A percentile compares a stretch with the other conserved stretches of the same genome.
Conservation (phyloP, 1,284 basidiomycete genomes). For the Taiwanofungus camphoratus region DNA sequence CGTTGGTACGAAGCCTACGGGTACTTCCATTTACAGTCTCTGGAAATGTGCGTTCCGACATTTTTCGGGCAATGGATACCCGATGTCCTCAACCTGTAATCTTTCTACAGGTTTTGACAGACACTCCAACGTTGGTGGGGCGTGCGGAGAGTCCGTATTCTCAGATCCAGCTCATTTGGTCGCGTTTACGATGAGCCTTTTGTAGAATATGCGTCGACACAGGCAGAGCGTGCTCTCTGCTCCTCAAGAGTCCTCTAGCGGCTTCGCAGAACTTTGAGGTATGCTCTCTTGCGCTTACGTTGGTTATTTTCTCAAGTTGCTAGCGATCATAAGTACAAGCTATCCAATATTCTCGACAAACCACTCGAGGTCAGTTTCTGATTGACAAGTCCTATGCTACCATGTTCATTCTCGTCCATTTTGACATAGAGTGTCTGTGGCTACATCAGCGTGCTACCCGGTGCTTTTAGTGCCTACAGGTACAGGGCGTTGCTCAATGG, state of each 20-base stretch:
- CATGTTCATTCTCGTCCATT: too few relatives aligned
- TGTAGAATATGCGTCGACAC: constrained; percentile 79
- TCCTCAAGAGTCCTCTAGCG: constrained; percentile 83
- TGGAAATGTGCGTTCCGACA: constrained; percentile 68
- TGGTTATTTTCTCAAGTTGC: not conserved
- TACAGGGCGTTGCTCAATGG: constrained; percentile 83
- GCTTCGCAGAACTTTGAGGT: constrained; percentile 90
- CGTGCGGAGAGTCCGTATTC: constrained; percentile 80
- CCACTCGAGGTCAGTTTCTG: constrained; percentile 64
- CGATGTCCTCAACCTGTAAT: constrained; percentile 4
- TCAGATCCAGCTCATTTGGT: too few relatives aligned
- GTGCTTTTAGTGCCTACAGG: constrained; percentile 90
- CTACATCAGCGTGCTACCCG: constrained; percentile 85
- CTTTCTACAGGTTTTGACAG: constrained; percentile 72
- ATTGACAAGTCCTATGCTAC: too few relatives aligned
- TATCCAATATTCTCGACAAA: constrained; percentile 92
- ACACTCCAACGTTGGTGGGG: constrained; percentile 87
- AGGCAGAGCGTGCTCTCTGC: constrained; percentile 71
- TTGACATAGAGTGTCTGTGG: constrained; percentile 72
- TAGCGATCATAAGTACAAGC: constrained; percentile 61
- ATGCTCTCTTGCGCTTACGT: constrained; percentile 5
- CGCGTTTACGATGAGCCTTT: too few relatives aligned
- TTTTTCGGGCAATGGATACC: not conserved
- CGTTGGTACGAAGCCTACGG: constrained; percentile 91
- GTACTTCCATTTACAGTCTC: constrained; percentile 91